Conservation (phyloP, 257 asterid species). For the Gynochthodes officinalis region DNA sequence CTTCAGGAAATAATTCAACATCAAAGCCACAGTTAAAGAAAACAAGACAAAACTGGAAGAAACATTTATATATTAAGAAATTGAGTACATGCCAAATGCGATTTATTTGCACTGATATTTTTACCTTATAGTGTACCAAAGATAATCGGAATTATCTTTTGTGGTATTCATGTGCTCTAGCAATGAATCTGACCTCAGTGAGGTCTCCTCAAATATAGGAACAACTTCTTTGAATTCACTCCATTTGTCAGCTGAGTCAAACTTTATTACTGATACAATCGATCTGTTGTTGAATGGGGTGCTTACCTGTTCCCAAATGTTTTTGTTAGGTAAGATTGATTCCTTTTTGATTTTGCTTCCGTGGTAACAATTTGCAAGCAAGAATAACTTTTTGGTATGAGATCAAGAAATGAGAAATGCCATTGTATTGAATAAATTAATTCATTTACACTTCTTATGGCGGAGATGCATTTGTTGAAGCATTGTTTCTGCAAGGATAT, state of each 20-base stretch:
- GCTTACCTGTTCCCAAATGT: conserved; percentile 40
- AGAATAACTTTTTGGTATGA: neutral
- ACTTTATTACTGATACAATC: conserved; percentile 31
- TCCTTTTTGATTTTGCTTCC: neutral
- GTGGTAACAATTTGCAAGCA: neutral
- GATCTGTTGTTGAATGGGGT: conserved; percentile 48
- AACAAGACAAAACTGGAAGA: neutral
- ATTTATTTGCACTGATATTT: neutral
- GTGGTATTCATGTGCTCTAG: conserved; percentile 80
- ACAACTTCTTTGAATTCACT: conserved; percentile 49
- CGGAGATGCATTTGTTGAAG: neutral
- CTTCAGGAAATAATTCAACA: neutral
- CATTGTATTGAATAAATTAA: neutral
- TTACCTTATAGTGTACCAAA: conserved; percentile 84
- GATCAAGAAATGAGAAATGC: neutral
- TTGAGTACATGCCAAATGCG: neutral
- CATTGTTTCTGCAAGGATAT: neutral
- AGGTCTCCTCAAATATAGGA: conserved; percentile 41
- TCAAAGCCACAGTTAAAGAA: neutral
- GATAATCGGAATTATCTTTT: conserved; percentile 72
- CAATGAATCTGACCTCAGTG: conserved; percentile 42
- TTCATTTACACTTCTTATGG: neutral
- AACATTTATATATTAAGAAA: neutral
- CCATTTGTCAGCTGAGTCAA: conserved; percentile 53
- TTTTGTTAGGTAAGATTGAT: neutral